These are phyloP conservation scores for Aspergillus luchuensis DNA, from an alignment of 2,329 filamentous ascomycete genomes.

Conservation along the genomic window DNA sequence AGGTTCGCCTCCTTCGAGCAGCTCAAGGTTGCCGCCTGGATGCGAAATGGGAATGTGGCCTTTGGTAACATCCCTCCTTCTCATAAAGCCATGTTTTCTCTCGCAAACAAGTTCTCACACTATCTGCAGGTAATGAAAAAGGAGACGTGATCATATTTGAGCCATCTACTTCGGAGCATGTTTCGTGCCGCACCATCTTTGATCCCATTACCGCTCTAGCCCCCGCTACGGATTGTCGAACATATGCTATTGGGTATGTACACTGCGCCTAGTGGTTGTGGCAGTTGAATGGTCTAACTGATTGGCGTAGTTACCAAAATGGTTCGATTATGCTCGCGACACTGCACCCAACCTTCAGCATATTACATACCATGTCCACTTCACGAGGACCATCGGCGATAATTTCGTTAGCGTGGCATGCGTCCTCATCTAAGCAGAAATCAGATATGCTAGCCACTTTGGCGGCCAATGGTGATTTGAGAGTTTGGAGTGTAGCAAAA, in stretches of 20 bases:
- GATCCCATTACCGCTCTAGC: constrained; percentile 94
- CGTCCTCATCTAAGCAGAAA: constrained; percentile 91
- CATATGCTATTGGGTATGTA: constrained; percentile 89
- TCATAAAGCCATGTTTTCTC: constrained; percentile 10
- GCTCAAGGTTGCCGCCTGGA: constrained; percentile 84
- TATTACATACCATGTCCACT: constrained; percentile 87
- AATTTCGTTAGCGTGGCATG: constrained; percentile 88
- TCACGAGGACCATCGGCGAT: constrained; percentile 83
- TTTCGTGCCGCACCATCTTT: constrained; percentile 87
- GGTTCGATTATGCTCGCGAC: constrained; percentile 89
- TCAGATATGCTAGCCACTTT: constrained; percentile 97
- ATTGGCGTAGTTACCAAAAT: constrained; percentile 75
- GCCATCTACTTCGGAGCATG: constrained; percentile 86
- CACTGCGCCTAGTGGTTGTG: neutral
- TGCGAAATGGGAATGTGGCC: constrained; percentile 94
- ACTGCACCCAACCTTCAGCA: constrained; percentile 88
- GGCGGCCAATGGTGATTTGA: constrained; percentile 84
- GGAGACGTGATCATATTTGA: constrained; percentile 95
- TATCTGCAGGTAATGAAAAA: constrained; percentile 73
- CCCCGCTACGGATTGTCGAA: constrained; percentile 84
- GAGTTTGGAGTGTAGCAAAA: constrained; percentile 96
- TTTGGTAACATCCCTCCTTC: constrained; percentile 67
- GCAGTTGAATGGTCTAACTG: neutral
- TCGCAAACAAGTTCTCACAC: too few relatives aligned
- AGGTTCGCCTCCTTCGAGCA: constrained; percentile 92